Conservation (phyloP, 2,329 filamentous ascomycete species). For the Pseudopyrenochaeta lycopersici region DNA sequence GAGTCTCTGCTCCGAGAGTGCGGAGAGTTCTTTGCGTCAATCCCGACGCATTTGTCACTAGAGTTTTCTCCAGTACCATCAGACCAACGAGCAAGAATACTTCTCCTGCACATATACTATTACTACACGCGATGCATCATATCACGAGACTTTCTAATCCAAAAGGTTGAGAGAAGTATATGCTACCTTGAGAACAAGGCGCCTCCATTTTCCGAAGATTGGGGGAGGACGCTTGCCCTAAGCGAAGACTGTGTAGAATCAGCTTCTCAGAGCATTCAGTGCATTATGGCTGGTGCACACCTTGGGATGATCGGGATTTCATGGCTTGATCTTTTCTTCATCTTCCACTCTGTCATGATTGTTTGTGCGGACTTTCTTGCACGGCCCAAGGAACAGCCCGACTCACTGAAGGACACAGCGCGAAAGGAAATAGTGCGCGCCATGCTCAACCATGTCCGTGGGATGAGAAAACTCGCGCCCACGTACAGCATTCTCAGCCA, state of each 20-base stretch:
- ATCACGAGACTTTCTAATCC: constrained; percentile 33
- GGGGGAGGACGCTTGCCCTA: constrained; percentile 21
- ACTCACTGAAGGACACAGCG: constrained; percentile 27
- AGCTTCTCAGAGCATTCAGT: constrained; percentile 31
- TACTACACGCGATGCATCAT: constrained; percentile 34
- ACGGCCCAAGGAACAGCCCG: constrained; percentile 24
- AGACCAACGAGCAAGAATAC: constrained; percentile 21
- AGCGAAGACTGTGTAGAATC: constrained; percentile 39
- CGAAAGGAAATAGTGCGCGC: constrained; percentile 30
- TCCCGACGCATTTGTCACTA: constrained; percentile 22
- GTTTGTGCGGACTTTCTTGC: constrained; percentile 39
- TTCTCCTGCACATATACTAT: constrained; percentile 34
- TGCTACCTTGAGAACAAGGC: constrained; percentile 19
- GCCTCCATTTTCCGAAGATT: constrained; percentile 16
- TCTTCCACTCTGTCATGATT: constrained; percentile 36
- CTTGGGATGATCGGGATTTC: constrained; percentile 28
- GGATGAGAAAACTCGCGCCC: constrained; percentile 25
- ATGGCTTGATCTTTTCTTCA: constrained; percentile 34
- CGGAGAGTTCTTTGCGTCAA: constrained; percentile 21
- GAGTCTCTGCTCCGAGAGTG: constrained; percentile 30
- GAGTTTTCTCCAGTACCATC: constrained; percentile 12
- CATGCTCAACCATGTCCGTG: constrained; percentile 24
- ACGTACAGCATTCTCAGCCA: constrained; percentile 30
- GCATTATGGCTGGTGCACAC: constrained; percentile 24
- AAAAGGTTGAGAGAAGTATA: constrained; percentile 33